Evolutionary conservation across 225 moss, liverwort and hornwort genomes (phyloP), one percentile per base, ranked within the genome.

Genomic region (Takakia lepidozioides): DNA sequence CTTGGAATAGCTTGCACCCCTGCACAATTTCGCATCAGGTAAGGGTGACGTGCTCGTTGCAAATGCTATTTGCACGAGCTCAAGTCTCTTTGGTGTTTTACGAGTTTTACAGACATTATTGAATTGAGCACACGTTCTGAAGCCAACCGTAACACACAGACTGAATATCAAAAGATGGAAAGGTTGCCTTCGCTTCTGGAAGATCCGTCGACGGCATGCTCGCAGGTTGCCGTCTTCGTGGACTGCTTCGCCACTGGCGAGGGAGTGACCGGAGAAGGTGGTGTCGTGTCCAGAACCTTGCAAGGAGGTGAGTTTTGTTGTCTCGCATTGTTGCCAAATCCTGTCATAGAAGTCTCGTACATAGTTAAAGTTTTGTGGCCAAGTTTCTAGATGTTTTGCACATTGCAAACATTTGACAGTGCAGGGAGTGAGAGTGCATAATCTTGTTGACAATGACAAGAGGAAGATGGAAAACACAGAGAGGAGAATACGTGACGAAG

Each of bases 191-290:
- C 32, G 11, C 16, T 37, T 16, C 0, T 11, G 38, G 17, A 37
- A 56, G 59, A 49, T 29, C 52, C 55, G 62, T 52, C 66, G 19
- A 8, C 10, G 18, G 42, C 15, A 36, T 59, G 41, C 23, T 30
- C 66, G n/a, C 46, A 15, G 23, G 46, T 32, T 26, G 51, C 60
- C 48, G 23, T 47, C 43, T 66, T 69, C 60, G 66, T 36, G 20
- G 74, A 42, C 36, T 67, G 67, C 50, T 65, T 71, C 49, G 67
- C 67, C 30, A 15, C 32, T 43, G 63, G 60, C 44, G 60, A 56
- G 46, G 79, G 67, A 24, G 74, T 67, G 27, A 56, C 21, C 55
- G 74, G 64, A 43, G 80, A 71, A 25, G 57, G 16, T 11, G 52
- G 62, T 13, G 27, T 34, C 29, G 29, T 65, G 44, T 62, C 68